A percentile compares a stretch with the other conserved stretches of the same genome.
These are phyloP conservation scores for Thinopyrum obtusiflorum DNA, from an alignment of 202 grass and related monocot species.

Conservation along the genomic window DNA sequence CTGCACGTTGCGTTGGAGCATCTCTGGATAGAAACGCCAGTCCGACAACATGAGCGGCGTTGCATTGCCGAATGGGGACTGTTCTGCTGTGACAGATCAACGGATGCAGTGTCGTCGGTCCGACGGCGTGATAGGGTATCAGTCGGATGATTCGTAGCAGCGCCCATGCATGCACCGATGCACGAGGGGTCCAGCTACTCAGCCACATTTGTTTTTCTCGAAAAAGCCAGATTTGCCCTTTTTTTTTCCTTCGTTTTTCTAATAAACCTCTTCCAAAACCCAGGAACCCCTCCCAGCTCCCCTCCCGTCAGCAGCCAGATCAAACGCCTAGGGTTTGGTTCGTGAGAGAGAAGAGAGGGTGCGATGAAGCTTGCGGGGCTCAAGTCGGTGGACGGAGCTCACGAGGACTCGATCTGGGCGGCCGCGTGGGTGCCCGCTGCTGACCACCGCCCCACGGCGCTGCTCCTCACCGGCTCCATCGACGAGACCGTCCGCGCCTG, in stretches of 20 bases:
- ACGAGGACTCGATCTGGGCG: conserved; percentile 94
- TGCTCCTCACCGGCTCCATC: conserved; percentile 86
- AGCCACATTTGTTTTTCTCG: not conserved
- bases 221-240: not conserved
- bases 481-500: conserved; percentile 83
- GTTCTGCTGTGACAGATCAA: no score
- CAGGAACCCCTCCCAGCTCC: not conserved
- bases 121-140: no score
- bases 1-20: no score
- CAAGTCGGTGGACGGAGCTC: conserved; percentile 69
- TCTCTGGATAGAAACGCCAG: no score
- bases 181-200: not conserved
- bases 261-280: conserved; percentile 20
- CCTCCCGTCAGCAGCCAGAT: conserved; percentile 11
- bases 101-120: no score
- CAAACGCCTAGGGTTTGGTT: conserved; percentile 39
- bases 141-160: no score
- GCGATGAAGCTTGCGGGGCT: conserved; percentile 93
- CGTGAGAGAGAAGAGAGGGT: not conserved
- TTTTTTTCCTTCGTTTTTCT: not conserved
- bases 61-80: no score
- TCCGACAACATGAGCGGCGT: no score
- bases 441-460: conserved; percentile 44
- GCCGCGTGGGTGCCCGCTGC: conserved; percentile 69
- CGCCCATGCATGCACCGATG: no score